Conservation (phyloP, 2,329 filamentous ascomycete genomes). For the Orbilia oligospora region DNA sequence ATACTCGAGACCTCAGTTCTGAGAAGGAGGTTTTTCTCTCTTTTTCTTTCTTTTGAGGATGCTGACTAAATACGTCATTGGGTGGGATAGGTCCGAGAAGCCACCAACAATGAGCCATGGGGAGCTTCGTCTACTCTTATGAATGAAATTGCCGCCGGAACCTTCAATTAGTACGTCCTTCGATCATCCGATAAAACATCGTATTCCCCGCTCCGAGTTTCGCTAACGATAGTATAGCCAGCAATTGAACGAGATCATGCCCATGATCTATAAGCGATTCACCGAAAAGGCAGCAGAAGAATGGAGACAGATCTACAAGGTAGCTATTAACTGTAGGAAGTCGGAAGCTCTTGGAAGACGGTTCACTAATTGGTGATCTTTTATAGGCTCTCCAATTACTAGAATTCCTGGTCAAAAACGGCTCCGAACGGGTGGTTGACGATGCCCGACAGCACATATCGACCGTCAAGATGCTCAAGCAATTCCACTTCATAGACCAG, state of each 20-base stretch:
- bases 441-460: slow-evolving; percentile 96
- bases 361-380: slow-evolving; percentile 10
- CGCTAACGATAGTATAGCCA: slow-evolving; percentile 74
- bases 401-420: slow-evolving; percentile 97
- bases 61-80: slow-evolving; percentile 35
- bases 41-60: background rate
- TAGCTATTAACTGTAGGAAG: slow-evolving; percentile 65
- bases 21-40: background rate
- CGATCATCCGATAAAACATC: slow-evolving; percentile 29
- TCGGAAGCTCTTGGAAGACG: background rate
- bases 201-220: slow-evolving; percentile 22
- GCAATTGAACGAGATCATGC: slow-evolving; percentile 99
- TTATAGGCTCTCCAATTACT: slow-evolving; percentile 83
- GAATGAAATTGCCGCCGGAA: slow-evolving; percentile 98
- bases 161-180: slow-evolving; percentile 90
- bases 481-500: slow-evolving; percentile 95
- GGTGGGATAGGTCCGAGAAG: slow-evolving; percentile 83
- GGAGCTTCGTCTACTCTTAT: slow-evolving; percentile 85
- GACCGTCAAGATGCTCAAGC: slow-evolving; percentile 95
- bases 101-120: slow-evolving; percentile 99
- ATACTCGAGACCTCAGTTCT: slow-evolving; percentile 14
- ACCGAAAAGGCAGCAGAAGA: slow-evolving; percentile 98
- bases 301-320: slow-evolving; percentile 99
- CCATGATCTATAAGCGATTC: slow-evolving; percentile 99
- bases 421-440: slow-evolving; percentile 96